phyloP scores from a whole-genome alignment of 176 grass and related monocot genomes.

The Zizania latifolia region DNA sequence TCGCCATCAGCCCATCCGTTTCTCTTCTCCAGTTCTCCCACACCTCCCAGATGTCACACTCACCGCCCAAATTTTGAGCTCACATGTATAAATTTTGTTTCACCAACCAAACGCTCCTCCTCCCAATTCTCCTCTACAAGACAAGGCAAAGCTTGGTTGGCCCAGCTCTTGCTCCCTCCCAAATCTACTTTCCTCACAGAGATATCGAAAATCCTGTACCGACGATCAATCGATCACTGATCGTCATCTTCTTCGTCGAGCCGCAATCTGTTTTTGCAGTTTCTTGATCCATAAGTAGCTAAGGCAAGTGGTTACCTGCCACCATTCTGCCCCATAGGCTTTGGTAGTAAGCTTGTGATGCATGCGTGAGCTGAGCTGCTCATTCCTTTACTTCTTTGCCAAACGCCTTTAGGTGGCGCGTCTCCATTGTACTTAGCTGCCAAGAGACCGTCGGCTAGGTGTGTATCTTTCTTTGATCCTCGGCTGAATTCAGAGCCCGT shows the following conservation, averaged over 20 bases:
- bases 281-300: slow-evolving; percentile 31
- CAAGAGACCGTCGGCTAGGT: slow-evolving; percentile 23
- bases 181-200: slow-evolving; percentile 9
- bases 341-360: neutral
- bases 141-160: neutral
- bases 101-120: slow-evolving; percentile 30
- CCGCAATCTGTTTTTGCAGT: neutral
- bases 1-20: slow-evolving; percentile 21
- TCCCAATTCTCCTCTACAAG: neutral
- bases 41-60: slow-evolving; percentile 23
- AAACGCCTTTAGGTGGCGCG: slow-evolving; percentile 51
- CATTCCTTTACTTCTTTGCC: slow-evolving; percentile 79
- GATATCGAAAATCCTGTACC: neutral
- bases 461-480: slow-evolving; percentile 4
- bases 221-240: neutral
- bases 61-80: neutral
- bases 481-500: neutral
- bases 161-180: neutral
- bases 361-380: slow-evolving; percentile 28
- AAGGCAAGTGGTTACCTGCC: no score
- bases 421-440: slow-evolving; percentile 37
- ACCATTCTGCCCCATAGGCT: neutral
- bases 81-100: neutral
- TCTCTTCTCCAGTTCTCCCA: neutral
- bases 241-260: no score